Base-by-base conservation (phyloP, 2,329 filamentous ascomycete species). In the Colletotrichum gigasporum region DNA sequence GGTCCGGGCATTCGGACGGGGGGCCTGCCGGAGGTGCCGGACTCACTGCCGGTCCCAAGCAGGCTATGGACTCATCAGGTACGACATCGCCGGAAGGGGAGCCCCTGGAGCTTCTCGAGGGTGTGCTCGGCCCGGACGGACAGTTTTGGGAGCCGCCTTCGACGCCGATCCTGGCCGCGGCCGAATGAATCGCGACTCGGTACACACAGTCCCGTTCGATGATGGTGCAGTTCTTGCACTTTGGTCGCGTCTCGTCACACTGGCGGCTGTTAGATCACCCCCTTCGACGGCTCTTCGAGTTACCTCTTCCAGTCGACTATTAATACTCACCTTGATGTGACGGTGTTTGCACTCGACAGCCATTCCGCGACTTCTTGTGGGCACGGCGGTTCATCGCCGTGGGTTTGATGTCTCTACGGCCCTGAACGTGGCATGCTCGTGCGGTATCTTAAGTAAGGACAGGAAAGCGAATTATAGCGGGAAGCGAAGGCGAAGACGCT, bases 311-410 rank as follows among this genome's bases (percentile, higher is more conserved):
- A n/a, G n/a, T n/a, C n/a, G n/a, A 14, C 7, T n/a, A 26, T 24
- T 20, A 18, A 34, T 34, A n/a, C 51, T 44, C 66, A 71, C 73
- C 71, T 75, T 75, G 58, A 75, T 70, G 54, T 76, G 74, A 4
- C 74, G 71, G 26, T 68, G 67, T 61, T 75, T 76, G 69, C 71
- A 76, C 65, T 73, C 70, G 14, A 67, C 74, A 76, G 20, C 74
- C 74, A 11, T 63, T 66, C 39, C 70, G 69, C 14, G 74, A 75
- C 69, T 76, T 76, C 58, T 72, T 74, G 69, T 76, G 74, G 54
- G 52, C 39, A 6, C 37, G 52, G 11, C 39, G 51, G 8, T 55
- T 55, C 28, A 26, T 55, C 34, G 12, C n/a, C 34, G 47, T 14
- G 32, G 30, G 47, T 51, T 42, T 5, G 35, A 39, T 39, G n/a